Conservation (phyloP, 2,329 filamentous ascomycete species). For the Microcyclospora pomicola region DNA sequence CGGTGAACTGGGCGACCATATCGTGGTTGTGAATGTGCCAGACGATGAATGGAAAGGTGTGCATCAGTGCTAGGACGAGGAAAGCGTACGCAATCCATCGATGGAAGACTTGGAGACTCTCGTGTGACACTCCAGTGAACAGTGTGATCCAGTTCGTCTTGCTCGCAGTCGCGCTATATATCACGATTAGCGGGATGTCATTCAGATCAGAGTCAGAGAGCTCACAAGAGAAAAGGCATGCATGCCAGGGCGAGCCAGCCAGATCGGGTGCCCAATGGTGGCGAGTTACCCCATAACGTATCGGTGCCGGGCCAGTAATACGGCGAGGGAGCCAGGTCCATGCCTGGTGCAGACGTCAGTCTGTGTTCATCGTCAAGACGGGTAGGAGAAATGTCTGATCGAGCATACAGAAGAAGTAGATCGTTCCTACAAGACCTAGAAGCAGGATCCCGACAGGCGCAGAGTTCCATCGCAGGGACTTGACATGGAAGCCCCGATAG, state of each 20-base stretch:
- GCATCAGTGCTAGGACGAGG: constrained; percentile 42
- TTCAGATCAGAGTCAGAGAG: no score
- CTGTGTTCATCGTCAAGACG: no score
- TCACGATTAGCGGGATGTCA: no score
- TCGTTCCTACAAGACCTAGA: constrained; percentile 26
- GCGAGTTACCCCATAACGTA: constrained; percentile 35
- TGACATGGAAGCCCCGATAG: constrained; percentile 28
- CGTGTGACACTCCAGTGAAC: constrained; percentile 42
- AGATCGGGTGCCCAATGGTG: constrained; percentile 38
- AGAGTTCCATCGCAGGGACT: constrained; percentile 27
- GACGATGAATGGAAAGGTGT: constrained; percentile 48
- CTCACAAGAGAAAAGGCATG: constrained; percentile 36
- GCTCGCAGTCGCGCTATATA: constrained; percentile 4
- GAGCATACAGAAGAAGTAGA: constrained; percentile 34
- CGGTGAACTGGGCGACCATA: constrained; percentile 34
- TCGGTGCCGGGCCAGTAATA: constrained; percentile 42
- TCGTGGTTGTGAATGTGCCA: constrained; percentile 36
- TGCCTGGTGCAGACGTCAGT: no score
- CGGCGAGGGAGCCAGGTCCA: constrained; percentile 26
- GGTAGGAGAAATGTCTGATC: no score
- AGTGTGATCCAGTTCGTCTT: constrained; percentile 44
- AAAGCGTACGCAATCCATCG: constrained; percentile 42
- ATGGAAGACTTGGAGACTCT: constrained; percentile 44
- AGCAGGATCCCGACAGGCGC: constrained; percentile 33
- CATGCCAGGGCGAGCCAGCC: constrained; percentile 41